Conservation (phyloP, 257 asterid species). For the Petunia secreta region DNA sequence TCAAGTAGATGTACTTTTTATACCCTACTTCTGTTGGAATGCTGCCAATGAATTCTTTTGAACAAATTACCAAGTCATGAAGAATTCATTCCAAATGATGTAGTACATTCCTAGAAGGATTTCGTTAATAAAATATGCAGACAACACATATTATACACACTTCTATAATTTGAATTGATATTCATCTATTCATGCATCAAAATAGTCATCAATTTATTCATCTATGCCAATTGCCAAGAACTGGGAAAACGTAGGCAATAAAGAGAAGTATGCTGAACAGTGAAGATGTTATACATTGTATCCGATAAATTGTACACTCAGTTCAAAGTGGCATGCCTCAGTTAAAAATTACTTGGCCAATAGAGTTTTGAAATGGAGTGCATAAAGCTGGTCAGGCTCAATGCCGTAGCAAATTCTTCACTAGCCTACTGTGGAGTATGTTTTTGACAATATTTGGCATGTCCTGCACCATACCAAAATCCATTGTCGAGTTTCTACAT, state of each 20-base stretch:
- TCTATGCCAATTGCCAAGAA: no score
- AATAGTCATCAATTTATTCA: not conserved
- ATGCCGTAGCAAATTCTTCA: not conserved
- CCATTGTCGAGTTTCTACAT: not conserved
- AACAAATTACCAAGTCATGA: slow-evolving; percentile 14
- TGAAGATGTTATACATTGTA: no score
- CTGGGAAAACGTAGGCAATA: no score
- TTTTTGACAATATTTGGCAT: no score
- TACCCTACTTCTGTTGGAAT: not conserved
- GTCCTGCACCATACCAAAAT: no score
- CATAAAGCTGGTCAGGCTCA: not conserved
- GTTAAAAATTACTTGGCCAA: no score
- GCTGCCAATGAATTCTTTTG: not conserved
- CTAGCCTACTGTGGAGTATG: no score
- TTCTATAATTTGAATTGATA: not conserved
- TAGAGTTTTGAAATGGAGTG: no score
- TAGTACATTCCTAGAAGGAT: not conserved
- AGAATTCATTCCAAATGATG: not conserved
- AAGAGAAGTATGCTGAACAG: no score
- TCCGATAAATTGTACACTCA: no score
- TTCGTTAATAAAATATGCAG: not conserved
- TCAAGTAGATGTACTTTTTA: not conserved
- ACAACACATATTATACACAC: not conserved
- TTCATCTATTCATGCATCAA: not conserved
- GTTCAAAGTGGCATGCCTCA: no score